Base-by-base conservation (phyloP, 139 green algal genomes). In the Desmodesmus armatus region DNA sequence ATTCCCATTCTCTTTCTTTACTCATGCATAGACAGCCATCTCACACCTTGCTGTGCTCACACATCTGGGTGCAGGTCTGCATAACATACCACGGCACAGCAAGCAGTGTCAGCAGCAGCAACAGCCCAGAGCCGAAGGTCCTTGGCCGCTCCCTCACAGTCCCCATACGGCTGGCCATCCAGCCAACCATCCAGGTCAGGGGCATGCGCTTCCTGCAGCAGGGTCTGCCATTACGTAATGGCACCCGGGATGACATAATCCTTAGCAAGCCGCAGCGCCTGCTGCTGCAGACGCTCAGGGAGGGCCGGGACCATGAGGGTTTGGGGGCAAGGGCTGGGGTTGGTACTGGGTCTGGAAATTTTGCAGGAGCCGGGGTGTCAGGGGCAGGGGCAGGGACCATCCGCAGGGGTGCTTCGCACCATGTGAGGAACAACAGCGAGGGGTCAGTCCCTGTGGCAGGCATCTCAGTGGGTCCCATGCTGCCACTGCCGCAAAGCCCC, bases 401-500 rank as follows among this genome's bases (percentile, higher is more conserved):
- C n/a, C 13, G 23, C 17, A 19, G 0, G 29, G 9, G 6, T 25
- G 11, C 63, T 19, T 82, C 76, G 15, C 53, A 49, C 0, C 76
- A 82, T 40, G 43, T 67, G 5, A 33, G 79, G 6, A 85, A 78
- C 44, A 78, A 44, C 65, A 85, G 79, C 31, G 79, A 85, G 17
- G 79, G 79, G 2, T 43, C 79, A 33, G n/a, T 85, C 53, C 63
- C 65, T 3, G 49, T 35, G 31, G 31, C 44, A 31, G n/a, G 25
- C 1, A 25, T 33, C 25, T 60, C 35, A 17, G 39, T 69, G n/a
- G 37, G 60, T 69, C n/a, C 60, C 17, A n/a, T 72, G 65, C 65
- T 72, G 65, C 65, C 43, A 19, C 47, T 55, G 47, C 47, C 47
- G 47, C 47, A 7, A 7, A 81, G 74, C 29, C 31, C 27, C n/a